Base-by-base conservation (phyloP, 371 early-diverging fungal species). In the Entomophthora muscae region DNA sequence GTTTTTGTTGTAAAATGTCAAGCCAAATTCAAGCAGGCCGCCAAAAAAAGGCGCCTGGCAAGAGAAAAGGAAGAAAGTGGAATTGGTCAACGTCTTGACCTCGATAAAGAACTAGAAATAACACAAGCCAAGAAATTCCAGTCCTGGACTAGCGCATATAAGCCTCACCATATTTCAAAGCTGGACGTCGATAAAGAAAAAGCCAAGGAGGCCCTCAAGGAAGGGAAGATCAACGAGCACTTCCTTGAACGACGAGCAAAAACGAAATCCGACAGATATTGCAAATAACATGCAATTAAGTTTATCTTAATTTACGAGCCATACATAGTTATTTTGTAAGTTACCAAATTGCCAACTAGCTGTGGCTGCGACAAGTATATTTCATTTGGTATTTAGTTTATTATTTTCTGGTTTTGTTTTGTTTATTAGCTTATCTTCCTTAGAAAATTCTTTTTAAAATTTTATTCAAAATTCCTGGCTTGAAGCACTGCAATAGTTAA, bases 241-340 rank as follows among this genome's bases (percentile, higher is more conserved):
- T 70, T 91, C 64, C 68, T 91, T 67, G 86, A 88, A 72, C 81
- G 89, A 56, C 73, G 92, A 63, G 81, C 78, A 59, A 89, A 90
- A 70, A 70, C 85, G 52, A 91, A 91, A 68, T 77, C 85, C 3
- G 91, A 91, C 72, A 84, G 87, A 42, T 86, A 88, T 64, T 88
- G 89, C 76, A 89, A 88, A 75, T 88, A 76, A 74, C n/a, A n/a
- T n/a, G n/a, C n/a, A n/a, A n/a, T n/a, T n/a, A n/a, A n/a, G n/a
- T n/a, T n/a, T n/a, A n/a, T n/a, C n/a, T n/a, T n/a, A n/a, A n/a
- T n/a, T n/a, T n/a, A n/a, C n/a, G n/a, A n/a, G n/a, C n/a, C n/a
- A n/a, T n/a, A n/a, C n/a, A n/a, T n/a, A n/a, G n/a, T n/a, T n/a
- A n/a, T n/a, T n/a, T n/a, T n/a, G n/a, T n/a, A n/a, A n/a, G n/a